phyloP scores from a whole-genome alignment of 1,139 yeast genomes.

The Kurtzmaniella natalensis region DNA sequence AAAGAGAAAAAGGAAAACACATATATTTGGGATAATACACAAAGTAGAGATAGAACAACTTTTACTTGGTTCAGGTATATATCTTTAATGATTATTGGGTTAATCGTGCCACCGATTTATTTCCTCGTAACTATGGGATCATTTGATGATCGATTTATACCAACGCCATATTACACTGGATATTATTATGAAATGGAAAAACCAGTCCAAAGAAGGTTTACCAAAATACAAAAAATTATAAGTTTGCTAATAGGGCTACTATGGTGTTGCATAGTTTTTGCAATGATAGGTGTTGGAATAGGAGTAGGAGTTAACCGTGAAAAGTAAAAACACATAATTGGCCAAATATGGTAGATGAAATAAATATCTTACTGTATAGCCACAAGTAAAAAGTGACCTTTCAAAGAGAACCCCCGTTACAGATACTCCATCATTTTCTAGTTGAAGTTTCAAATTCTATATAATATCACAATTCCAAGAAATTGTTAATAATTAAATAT shows the following conservation, averaged over 20 bases:
- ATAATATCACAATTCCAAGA: no score
- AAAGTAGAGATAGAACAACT: not conserved
- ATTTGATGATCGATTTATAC: conserved; percentile 23
- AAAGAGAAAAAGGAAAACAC: conserved; percentile 1
- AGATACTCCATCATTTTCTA: no score
- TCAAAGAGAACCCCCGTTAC: no score
- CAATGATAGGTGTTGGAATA: conserved; percentile 41
- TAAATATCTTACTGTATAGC: no score
- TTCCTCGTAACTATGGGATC: conserved; percentile 29
- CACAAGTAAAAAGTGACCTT: no score
- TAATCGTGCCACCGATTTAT: conserved; percentile 33
- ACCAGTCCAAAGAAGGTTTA: conserved; percentile 18
- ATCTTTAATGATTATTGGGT: conserved; percentile 24
- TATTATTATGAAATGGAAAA: conserved; percentile 12
- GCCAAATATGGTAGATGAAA: no score
- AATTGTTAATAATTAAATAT: no score
- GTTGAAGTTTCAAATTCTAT: no score
- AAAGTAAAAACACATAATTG: no score
- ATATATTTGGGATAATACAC: not conserved
- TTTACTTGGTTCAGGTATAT: conserved; percentile 18
- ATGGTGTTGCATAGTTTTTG: conserved; percentile 31
- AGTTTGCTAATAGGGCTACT: conserved; percentile 29
- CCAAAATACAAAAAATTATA: conserved; percentile 27
- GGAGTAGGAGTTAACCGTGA: conserved; percentile 19
- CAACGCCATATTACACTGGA: conserved; percentile 19